Base-by-base conservation (phyloP, 805 yeast species). In the Saccharomycopsis lassenensis region DNA sequence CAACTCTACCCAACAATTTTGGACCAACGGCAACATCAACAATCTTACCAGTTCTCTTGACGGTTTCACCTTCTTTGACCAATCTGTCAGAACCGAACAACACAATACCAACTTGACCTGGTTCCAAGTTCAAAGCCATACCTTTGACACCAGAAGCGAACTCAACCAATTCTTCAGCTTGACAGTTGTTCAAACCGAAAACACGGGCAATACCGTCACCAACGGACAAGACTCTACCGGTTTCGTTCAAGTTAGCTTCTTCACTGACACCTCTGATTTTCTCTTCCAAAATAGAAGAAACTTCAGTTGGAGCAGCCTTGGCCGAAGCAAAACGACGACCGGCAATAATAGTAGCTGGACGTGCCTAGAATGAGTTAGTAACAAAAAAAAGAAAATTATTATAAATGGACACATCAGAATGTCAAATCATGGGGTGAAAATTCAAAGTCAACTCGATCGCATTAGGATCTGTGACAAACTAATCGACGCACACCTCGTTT, bases 151-250 rank as follows among this genome's bases (percentile, higher is more conserved):
- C 98, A 45, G 98, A 85, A 46, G 95, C 74, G 74, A 91, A 93
- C 73, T 91, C 98, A 59, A 91, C 96, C 66, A 91, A 77, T 74
- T 91, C 99, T 74, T 91, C 98, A 62, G 98, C 98, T 77, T 89
- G 97, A 69, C 86, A 79, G 77, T 91, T 91, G 91, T 87, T 91
- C 59, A 91, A 74, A 72, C 99, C 99, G 72, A 83, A 91, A 61
- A 91, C 95, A 78, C 97, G 93, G 65, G 98, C 99, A 63, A 91
- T 91, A 91, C 99, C 99, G 70, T 91, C 99, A 82, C 98, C 98
- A 61, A 91, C 95, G 52, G 96, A 81, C 62, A 91, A 75, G 60
- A 91, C 98, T 71, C 95, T 85, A 67, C 99, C 99, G 62, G 98
- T 93, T 73, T 91, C 98, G 68, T 91, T 85, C 61, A 91, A 79